Conservation (phyloP, 73 alveolate genomes). For the Blepharisma japonicum region DNA sequence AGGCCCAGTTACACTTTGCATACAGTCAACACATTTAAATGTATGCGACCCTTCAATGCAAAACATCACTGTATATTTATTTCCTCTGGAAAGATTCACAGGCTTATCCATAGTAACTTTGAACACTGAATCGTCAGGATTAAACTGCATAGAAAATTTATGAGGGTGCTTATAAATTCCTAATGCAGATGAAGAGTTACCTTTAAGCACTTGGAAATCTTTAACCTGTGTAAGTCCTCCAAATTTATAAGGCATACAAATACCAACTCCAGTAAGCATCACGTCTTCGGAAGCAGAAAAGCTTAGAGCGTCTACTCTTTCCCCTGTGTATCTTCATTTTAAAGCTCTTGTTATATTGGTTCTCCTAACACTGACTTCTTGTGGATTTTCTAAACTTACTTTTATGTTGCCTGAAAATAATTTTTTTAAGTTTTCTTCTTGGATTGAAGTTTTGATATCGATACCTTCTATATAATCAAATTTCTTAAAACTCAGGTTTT, state of each 20-base stretch:
- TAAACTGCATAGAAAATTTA: background rate
- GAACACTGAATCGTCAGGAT: background rate
- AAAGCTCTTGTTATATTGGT: constrained; percentile 7
- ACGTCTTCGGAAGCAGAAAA: background rate
- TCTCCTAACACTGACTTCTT: background rate
- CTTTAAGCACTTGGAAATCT: constrained; percentile 2
- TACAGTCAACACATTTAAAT: constrained; percentile 24
- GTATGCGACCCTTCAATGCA: constrained; percentile 25
- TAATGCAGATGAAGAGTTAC: background rate
- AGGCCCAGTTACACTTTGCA: background rate
- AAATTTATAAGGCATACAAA: background rate
- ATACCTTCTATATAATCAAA: background rate
- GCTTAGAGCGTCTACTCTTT: background rate
- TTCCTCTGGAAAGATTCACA: background rate
- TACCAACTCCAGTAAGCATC: background rate
- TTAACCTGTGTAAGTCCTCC: background rate
- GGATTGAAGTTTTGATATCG: background rate
- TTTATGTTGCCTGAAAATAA: background rate
- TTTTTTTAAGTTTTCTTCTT: background rate
- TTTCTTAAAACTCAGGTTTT: background rate
- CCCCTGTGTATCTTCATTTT: background rate
- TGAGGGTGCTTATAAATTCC: background rate
- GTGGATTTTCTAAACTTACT: background rate
- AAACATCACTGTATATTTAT: constrained; percentile 14
- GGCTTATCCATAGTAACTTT: background rate